phyloP scores from a whole-genome alignment of 495 filamentous ascomycete species.

The Tetracladium setigerum region DNA sequence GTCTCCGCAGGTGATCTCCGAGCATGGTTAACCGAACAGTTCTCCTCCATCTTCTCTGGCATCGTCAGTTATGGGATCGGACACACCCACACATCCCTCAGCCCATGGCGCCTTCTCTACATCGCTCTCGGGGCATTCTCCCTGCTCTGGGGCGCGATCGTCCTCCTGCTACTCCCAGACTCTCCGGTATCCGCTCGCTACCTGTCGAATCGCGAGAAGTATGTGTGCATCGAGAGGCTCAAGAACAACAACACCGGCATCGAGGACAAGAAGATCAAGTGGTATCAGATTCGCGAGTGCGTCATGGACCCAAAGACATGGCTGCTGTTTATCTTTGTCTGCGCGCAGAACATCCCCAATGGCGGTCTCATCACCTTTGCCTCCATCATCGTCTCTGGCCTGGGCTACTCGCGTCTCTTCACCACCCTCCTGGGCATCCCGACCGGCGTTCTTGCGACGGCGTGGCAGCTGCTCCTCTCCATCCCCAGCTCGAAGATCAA shows the following conservation, averaged over 20 bases:
- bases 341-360: constrained; percentile 15
- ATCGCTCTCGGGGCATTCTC: constrained; percentile 56
- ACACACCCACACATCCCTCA: constrained; percentile 28
- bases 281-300: constrained; percentile 53
- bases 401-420: constrained; percentile 17
- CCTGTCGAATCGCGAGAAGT: constrained; percentile 38
- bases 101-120: constrained; percentile 39
- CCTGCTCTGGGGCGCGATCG: constrained; percentile 44
- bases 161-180: constrained; percentile 58
- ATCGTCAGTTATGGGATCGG: constrained; percentile 7
- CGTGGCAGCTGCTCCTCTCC: constrained; percentile 1
- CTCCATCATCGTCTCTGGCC: constrained; percentile 15
- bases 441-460: constrained; percentile 14
- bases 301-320: constrained; percentile 51
- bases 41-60: constrained; percentile 31
- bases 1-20: constrained; percentile 28
- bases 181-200: constrained; percentile 40
- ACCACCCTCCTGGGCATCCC: constrained; percentile 20
- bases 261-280: constrained; percentile 61
- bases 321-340: constrained; percentile 23
- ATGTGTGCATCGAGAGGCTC: constrained; percentile 53
- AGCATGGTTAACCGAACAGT: constrained; percentile 24
- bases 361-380: constrained; percentile 17
- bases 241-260: constrained; percentile 59
- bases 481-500: neutral